Conservation (phyloP, 768 basidiomycete genomes). For the Macrolepiota dolichaula region DNA sequence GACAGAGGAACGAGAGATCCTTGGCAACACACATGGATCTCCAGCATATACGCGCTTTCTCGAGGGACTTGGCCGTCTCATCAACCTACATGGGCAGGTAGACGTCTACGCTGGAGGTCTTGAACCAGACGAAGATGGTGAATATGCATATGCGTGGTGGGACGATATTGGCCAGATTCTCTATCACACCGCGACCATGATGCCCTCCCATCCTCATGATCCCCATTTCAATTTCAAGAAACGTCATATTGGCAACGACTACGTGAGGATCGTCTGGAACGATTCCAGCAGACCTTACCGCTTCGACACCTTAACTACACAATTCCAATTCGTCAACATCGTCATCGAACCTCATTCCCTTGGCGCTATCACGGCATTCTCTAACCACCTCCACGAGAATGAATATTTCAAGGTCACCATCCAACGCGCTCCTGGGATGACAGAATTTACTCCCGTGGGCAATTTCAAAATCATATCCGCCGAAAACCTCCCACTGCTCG, state of each 20-base stretch:
- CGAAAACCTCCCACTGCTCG: conserved; percentile 78
- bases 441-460: conserved; percentile 90
- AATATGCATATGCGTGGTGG: conserved; percentile 99
- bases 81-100: conserved; percentile 83
- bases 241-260: conserved; percentile 95
- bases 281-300: conserved; percentile 87
- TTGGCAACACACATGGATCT: conserved; percentile 88
- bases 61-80: conserved; percentile 82
- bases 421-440: conserved; percentile 86
- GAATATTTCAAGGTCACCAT: conserved; percentile 96
- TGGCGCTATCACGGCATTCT: conserved; percentile 81
- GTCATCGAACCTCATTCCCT: conserved; percentile 92
- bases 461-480: conserved; percentile 94
- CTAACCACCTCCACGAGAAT: conserved; percentile 80
- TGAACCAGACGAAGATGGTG: conserved; percentile 88
- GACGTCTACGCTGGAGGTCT: conserved; percentile 93
- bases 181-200: conserved; percentile 95
- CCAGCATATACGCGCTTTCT: conserved; percentile 94
- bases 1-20: conserved; percentile 77
- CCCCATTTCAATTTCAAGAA: conserved; percentile 83
- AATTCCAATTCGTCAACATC: conserved; percentile 97
- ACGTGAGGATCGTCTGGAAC: conserved; percentile 95
- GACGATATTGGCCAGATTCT: conserved; percentile 95
- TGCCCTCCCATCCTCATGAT: conserved; percentile 78
- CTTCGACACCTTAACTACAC: conserved; percentile 88